Evolutionary conservation across 495 filamentous ascomycete species (phyloP).

Genomic region (Podospora pseudocomata): DNA sequence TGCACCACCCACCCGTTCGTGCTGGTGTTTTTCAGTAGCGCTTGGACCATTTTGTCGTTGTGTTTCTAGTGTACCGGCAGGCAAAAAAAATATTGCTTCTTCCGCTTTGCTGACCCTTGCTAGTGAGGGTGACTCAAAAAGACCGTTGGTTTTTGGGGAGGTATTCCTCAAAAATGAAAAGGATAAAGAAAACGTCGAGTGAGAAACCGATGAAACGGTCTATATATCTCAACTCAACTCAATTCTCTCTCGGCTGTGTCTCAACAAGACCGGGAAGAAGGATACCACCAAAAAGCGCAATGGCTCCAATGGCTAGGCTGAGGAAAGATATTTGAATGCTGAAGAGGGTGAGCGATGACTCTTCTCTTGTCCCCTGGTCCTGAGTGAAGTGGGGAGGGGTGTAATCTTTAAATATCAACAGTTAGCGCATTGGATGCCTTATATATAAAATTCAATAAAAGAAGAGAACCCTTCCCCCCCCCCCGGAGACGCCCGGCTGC

Average conservation of each 20-base stretch:
- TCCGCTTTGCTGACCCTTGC: not conserved
- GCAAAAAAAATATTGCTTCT: not conserved
- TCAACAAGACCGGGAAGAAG: not conserved
- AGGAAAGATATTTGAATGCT: not conserved
- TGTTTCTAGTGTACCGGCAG: not conserved
- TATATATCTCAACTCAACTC: not conserved
- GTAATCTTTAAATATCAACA: not conserved
- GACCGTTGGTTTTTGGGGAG: not conserved
- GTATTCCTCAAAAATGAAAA: not conserved
- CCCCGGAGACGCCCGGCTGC: not conserved
- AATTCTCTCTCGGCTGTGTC: not conserved
- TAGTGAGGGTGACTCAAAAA: not conserved
- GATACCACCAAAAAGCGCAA: not conserved
- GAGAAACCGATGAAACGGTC: not conserved
- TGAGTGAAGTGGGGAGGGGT: not conserved
- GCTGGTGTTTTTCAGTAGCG: constrained; percentile 34
- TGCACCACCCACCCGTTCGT: constrained; percentile 68
- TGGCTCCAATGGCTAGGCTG: not conserved
- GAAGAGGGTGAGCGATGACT: not conserved
- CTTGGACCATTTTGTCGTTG: constrained; percentile 19
- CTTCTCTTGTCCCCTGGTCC: not conserved
- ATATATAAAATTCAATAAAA: not conserved
- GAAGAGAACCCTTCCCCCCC: not conserved
- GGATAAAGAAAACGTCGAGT: not conserved
- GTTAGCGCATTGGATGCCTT: not conserved